Base-by-base conservation (phyloP, 1,284 basidiomycete genomes). In the Fomitopsis schrenkii region DNA sequence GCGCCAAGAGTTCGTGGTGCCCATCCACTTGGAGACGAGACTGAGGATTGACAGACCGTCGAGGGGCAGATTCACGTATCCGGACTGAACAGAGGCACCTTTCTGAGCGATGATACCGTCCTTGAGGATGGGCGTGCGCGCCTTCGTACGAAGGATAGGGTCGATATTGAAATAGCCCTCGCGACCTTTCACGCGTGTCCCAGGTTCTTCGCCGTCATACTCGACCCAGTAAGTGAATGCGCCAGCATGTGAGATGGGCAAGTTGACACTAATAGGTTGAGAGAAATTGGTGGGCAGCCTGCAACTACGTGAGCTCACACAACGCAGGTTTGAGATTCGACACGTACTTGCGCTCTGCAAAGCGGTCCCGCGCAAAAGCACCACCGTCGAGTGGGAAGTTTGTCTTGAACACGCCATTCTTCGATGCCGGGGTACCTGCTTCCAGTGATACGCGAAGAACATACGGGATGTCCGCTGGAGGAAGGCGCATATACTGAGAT, bases 1-100 rank as follows among this genome's bases (percentile, higher is more conserved):
- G 52, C 79, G 82, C 95, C 96, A 98, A 38, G 86, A 78, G 12
- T 77, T 75, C 35, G 94, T 75, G 1, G 88, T 83, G 2, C 95
- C 96, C 93, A 97, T 97, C 96, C 96, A 98, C 75, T 98, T 98
- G 2, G 94, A 95, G 52, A 98, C 88, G 50, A 95, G 81, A 7
- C 93, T 95, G 61, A 97, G 79, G 67, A 97, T 90, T 42, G 90
- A 85, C 15, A 98, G 82, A 10, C 90, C 93, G 73, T 97, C 91
- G 35, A 97, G 81, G 2, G 94, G 88, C 10, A 97, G 78, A 66
- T 90, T 81, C 63, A 90, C 79, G 55, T 76, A 70, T 59, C 84
- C 77, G 12, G 81, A 71, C 57, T 78, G 70, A 55, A 87, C 72
- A 0, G 79, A 72, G 6, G 81, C 83, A 10, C 82, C 80, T 15